Conservation (phyloP, 2,329 filamentous ascomycete species). For the Didymella arachidicola region DNA sequence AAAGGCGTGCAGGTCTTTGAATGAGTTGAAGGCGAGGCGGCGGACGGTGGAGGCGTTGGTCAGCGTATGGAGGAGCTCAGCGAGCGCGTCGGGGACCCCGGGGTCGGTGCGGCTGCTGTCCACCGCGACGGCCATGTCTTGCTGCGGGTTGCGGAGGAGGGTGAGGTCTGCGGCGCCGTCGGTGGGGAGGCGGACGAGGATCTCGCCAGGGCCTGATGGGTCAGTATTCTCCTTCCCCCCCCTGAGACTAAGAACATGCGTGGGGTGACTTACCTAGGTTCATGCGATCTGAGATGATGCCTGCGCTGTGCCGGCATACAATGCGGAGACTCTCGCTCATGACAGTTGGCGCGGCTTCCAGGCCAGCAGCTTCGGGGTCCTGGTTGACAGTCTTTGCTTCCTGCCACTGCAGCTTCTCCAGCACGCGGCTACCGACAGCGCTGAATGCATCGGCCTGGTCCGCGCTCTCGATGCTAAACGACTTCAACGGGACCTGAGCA, state of each 20-base stretch:
- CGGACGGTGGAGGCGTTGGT: constrained; percentile 72
- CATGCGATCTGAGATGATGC: constrained; percentile 81
- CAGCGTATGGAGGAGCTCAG: constrained; percentile 66
- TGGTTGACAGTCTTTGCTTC: constrained; percentile 76
- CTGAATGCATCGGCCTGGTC: constrained; percentile 56
- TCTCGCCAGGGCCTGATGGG: constrained; percentile 52
- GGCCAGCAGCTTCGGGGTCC: constrained; percentile 63
- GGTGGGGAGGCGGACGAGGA: constrained; percentile 56
- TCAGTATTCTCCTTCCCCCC: too few relatives aligned
- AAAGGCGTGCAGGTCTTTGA: constrained; percentile 74
- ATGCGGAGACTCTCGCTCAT: constrained; percentile 79
- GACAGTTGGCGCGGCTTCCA: constrained; percentile 70
- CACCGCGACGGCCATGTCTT: constrained; percentile 78
- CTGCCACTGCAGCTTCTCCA: constrained; percentile 66
- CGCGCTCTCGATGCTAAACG: constrained; percentile 69
- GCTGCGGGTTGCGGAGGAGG: constrained; percentile 70
- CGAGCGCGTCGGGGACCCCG: constrained; percentile 65
- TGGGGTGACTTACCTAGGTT: constrained; percentile 66
- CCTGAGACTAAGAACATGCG: too few relatives aligned
- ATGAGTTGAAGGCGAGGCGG: constrained; percentile 62
- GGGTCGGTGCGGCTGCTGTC: constrained; percentile 53
- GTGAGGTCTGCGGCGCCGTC: constrained; percentile 48
- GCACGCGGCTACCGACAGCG: constrained; percentile 50
- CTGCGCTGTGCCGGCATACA: constrained; percentile 76
- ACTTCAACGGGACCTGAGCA: constrained; percentile 71